Percentiles rank a stretch among this genome's conserved stretches.
These are phyloP conservation scores for Trypanosoma platydactyli DNA, from an alignment of 208 protist genomes.

Conservation along the genomic window DNA sequence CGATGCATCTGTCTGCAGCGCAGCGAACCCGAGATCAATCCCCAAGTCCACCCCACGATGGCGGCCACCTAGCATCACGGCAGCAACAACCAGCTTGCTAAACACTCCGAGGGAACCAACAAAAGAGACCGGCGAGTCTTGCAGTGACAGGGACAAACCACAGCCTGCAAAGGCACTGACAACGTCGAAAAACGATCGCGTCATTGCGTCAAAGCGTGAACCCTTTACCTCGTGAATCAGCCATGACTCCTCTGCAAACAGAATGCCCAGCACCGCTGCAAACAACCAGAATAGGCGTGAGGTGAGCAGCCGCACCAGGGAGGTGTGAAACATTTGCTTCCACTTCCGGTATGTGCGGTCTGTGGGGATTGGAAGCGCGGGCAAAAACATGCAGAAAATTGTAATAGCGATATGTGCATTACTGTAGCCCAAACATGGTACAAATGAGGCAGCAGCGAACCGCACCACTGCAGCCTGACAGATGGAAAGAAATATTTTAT, in stretches of 20 bases:
- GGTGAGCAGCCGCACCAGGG: constrained; percentile 60
- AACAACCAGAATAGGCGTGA: constrained; percentile 85
- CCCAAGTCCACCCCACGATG: constrained; percentile 82
- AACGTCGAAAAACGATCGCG: constrained; percentile 74
- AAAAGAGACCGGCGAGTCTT: constrained; percentile 44
- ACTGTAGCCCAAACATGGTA: constrained; percentile 63
- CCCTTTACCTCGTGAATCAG: constrained; percentile 28
- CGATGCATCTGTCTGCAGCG: constrained; percentile 32
- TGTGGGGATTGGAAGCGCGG: constrained; percentile 73
- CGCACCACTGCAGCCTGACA: constrained; percentile 68
- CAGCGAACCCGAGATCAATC: constrained; percentile 64
- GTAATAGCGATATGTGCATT: constrained; percentile 72
- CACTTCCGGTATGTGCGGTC: constrained; percentile 75
- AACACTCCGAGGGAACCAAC: constrained; percentile 42
- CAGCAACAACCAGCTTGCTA: constrained; percentile 59
- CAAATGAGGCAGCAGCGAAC: constrained; percentile 72
- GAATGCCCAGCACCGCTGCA: constrained; percentile 49
- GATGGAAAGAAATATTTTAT: constrained; percentile 70
- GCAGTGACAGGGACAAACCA: constrained; percentile 59
- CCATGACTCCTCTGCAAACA: constrained; percentile 52
- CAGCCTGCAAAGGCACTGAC: constrained; percentile 75
- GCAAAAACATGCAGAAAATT: constrained; percentile 79
- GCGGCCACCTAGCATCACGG: constrained; percentile 69
- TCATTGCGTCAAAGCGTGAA: constrained; percentile 70
- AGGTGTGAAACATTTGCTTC: constrained; percentile 68